A percentile compares a stretch with the other conserved stretches of the same genome.
These are phyloP conservation scores for Ananas comosus DNA, from an alignment of 176 grass and related monocot genomes.

Conservation along the genomic window DNA sequence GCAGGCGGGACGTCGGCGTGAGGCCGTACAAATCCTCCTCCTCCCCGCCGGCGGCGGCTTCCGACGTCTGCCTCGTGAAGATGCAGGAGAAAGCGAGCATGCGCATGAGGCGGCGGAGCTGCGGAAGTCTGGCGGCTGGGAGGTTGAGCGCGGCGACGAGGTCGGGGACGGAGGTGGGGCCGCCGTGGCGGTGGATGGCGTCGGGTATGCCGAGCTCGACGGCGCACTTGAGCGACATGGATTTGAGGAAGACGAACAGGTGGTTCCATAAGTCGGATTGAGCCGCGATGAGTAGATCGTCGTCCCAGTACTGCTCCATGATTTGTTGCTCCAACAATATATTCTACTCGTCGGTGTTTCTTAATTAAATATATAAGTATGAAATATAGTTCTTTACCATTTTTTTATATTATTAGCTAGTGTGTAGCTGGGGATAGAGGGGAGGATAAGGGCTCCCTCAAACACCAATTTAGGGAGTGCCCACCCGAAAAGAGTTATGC, in stretches of 20 bases:
- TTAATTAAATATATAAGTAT: too few relatives aligned
- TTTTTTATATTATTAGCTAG: too few relatives aligned
- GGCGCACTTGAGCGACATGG: slow-evolving; percentile 27
- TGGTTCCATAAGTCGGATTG: slow-evolving; percentile 14
- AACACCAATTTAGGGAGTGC: too few relatives aligned
- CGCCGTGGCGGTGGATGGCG: slow-evolving; percentile 25
- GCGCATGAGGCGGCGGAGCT: slow-evolving; percentile 26
- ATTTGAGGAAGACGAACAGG: slow-evolving; percentile 22
- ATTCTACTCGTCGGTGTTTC: too few relatives aligned
- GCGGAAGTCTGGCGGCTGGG: slow-evolving; percentile 9
- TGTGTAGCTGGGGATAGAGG: too few relatives aligned
- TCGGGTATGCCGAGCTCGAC: slow-evolving; percentile 30
- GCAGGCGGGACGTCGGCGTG: slow-evolving; percentile 19
- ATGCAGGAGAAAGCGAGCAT: slow-evolving; percentile 15
- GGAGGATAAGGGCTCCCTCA: too few relatives aligned
- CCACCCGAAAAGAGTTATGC: too few relatives aligned
- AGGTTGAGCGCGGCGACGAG: slow-evolving; percentile 20
- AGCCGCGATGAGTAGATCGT: slow-evolving; percentile 6
- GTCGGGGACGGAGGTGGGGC: neutral
- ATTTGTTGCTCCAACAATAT: too few relatives aligned
- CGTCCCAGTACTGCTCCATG: too few relatives aligned
- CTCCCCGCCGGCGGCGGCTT: neutral
- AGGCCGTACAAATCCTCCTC: slow-evolving; percentile 16
- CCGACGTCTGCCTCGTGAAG: slow-evolving; percentile 1
- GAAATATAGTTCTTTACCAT: too few relatives aligned